phyloP scores from a whole-genome alignment of 2,329 filamentous ascomycete genomes.

The Sporothrix brunneoviolacea region DNA sequence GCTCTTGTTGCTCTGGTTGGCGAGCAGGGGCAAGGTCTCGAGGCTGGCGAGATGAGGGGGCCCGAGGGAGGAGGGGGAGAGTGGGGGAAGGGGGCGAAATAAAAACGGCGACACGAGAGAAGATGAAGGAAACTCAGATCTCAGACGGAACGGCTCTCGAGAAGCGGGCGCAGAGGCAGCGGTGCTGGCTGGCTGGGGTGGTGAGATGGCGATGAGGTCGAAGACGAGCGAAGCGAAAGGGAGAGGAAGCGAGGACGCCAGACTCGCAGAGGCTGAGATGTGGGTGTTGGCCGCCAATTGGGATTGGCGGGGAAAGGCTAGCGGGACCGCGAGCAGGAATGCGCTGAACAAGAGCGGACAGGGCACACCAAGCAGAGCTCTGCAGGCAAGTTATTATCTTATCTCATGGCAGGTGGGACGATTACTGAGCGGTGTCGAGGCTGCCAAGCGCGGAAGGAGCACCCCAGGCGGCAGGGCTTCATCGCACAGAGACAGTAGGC shows the following conservation, averaged over 20 bases:
- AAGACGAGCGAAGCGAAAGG: not conserved
- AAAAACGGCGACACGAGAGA: not conserved
- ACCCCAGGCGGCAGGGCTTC: too few species aligned
- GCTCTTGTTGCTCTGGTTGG: not conserved
- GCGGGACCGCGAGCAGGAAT: not conserved
- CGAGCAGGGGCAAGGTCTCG: not conserved
- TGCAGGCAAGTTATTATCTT: too few species aligned
- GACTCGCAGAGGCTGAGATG: not conserved
- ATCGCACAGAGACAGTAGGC: too few species aligned
- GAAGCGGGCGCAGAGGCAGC: not conserved
- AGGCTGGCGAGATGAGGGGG: conserved; percentile 3
- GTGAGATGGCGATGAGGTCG: not conserved
- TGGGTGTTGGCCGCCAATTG: conserved; percentile 2
- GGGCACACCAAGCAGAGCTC: not conserved
- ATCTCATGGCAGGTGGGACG: too few species aligned
- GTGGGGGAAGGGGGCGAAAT: not conserved
- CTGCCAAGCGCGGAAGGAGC: too few species aligned
- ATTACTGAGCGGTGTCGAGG: too few species aligned
- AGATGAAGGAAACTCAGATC: not conserved
- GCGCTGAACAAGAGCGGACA: not conserved
- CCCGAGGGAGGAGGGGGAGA: not conserved
- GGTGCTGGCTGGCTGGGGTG: not conserved
- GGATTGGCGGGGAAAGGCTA: conserved; percentile 13
- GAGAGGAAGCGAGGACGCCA: not conserved
- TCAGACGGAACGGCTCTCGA: not conserved